Base-by-base conservation (phyloP, 2,329 filamentous ascomycete species). In the Exophiala dermatitidis region DNA sequence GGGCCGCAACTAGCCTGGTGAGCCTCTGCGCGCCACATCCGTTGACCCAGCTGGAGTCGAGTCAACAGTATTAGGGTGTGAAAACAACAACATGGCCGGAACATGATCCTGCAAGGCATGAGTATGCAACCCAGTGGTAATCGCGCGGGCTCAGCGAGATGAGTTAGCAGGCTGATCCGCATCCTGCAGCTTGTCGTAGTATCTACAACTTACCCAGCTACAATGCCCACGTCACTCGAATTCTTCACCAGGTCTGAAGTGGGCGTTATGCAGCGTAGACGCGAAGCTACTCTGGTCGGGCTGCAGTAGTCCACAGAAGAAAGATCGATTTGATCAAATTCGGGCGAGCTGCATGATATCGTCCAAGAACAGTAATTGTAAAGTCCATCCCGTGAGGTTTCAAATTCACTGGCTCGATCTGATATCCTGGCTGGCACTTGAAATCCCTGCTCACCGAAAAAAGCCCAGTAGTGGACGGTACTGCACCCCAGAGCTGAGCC, bases 1-100 rank as follows among this genome's bases (percentile, higher is more conserved):
- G 52, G 52, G 34, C 52, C 52, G 52, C 48, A 29, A 32, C 42
- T 45, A 45, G 42, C 29, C 19, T 19, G 19, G 19, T 19, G 19
- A 19, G 19, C 19, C 30, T 45, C 12, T 45, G 38, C 29, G 30
- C 30, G 42, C 42, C 30, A 45, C 30, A 45, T 45, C 10, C 42
- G 28, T 45, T n/a, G 38, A 41, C 38, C 38, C 38, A 41, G 19
- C n/a, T 41, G 6, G 38, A 19, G 19, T 19, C 19, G 3, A 5
- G 38, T 41, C 12, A 28, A 28, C 38, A 5, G 38, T 26, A 41
- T 41, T 1, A 28, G 3, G 28, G 7, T 19, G 19, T 19, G 19
- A 19, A 19, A 19, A 19, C 19, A 19, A 19, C 19, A 19, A 19
- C n/a, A n/a, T n/a, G 19, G 19, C 19, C 19, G 19, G 19, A 2